A percentile compares a stretch with the other conserved stretches of the same genome.
Conservation (phyloP, 2,329 filamentous ascomycete species). For the Aspergillus glaucus region DNA sequence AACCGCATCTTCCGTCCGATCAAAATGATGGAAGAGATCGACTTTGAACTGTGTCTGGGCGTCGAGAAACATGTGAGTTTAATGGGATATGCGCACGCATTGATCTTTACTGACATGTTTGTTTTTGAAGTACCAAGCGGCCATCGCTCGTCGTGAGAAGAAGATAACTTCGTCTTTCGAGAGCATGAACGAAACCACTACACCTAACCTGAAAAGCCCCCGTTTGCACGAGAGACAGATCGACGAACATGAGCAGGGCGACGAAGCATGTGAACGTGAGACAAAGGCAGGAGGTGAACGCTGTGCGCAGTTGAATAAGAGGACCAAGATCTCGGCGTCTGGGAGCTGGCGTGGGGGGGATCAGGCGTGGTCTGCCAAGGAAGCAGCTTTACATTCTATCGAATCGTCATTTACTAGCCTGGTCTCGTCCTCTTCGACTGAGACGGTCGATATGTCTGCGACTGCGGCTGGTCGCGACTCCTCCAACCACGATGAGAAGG, state of each 20-base stretch:
- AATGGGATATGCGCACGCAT: too few species aligned
- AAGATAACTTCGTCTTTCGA: not conserved
- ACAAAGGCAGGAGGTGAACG: not conserved
- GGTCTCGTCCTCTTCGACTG: not conserved
- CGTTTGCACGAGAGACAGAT: not conserved
- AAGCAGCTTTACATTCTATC: too few species aligned
- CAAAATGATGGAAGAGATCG: conserved; percentile 14
- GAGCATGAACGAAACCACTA: not conserved
- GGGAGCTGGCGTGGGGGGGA: not conserved
- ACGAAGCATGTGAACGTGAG: not conserved
- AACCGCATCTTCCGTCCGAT: not conserved
- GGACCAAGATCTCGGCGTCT: not conserved
- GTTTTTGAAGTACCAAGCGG: not conserved
- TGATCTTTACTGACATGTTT: not conserved
- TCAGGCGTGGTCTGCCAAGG: not conserved
- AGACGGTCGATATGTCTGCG: not conserved
- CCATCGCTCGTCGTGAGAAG: not conserved
- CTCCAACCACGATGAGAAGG: not conserved
- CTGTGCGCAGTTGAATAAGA: not conserved
- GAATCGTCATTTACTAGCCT: too few species aligned
- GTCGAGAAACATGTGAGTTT: conserved; percentile 10
- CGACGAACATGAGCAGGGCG: not conserved
- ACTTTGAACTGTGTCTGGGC: conserved; percentile 14
- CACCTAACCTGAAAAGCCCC: not conserved
- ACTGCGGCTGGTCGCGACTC: not conserved